Evolutionary conservation across 2,329 filamentous ascomycete genomes (phyloP).

Genomic region (Fusarium subglutinans): DNA sequence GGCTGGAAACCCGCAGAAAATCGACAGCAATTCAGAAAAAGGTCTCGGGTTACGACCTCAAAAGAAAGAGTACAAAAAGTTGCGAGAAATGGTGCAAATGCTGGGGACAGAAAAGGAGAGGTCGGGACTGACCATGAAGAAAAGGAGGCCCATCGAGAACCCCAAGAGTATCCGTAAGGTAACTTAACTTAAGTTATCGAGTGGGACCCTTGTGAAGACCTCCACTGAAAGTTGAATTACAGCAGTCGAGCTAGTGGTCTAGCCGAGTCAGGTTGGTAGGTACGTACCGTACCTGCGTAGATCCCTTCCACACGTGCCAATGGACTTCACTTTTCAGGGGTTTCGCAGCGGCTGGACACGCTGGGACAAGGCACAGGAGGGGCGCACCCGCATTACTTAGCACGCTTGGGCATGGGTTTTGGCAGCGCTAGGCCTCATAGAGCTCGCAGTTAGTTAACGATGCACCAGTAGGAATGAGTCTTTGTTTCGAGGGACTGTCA

Average conservation of each 20-base stretch:
- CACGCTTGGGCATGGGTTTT: slow-evolving; percentile 8
- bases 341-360: slow-evolving; percentile 16
- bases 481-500: slow-evolving; percentile 12
- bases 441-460: not conserved
- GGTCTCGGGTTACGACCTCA: not conserved
- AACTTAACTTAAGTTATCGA: slow-evolving; percentile 13
- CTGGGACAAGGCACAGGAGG: slow-evolving; percentile 22
- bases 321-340: slow-evolving; percentile 5
- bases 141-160: slow-evolving; percentile 42
- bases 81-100: slow-evolving; percentile 9
- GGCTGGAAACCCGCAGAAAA: slow-evolving; percentile 10
- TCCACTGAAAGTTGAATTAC: slow-evolving; percentile 33
- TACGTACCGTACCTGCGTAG: slow-evolving; percentile 23
- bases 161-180: not conserved
- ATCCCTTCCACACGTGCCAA: slow-evolving; percentile 8
- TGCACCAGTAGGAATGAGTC: slow-evolving; percentile 18
- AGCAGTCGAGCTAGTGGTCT: slow-evolving; percentile 22
- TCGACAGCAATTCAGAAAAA: slow-evolving; percentile 8
- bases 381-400: slow-evolving; percentile 27
- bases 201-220: slow-evolving; percentile 34
- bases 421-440: slow-evolving; percentile 19
- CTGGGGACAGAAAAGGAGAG: slow-evolving; percentile 33
- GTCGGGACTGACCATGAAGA: slow-evolving; percentile 31
- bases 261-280: slow-evolving; percentile 11
- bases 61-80: not conserved